Evolutionary conservation across 208 protist genomes (phyloP), one percentile per base, ranked within the genome.

Genomic region (Leishmania lainsoni): DNA sequence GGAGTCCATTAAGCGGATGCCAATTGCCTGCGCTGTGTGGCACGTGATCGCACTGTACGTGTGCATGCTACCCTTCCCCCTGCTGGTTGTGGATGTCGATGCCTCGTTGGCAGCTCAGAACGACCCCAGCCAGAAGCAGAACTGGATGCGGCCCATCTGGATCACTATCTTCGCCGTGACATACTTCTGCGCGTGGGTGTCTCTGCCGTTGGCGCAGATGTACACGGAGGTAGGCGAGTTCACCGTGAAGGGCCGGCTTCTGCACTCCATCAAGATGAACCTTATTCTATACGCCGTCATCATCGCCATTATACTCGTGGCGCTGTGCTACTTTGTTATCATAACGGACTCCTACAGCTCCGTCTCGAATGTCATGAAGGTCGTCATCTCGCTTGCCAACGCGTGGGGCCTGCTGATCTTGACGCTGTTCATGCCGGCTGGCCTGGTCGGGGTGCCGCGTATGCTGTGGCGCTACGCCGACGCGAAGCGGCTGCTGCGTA

Each of bases 401-500:
- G 89, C 95, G 48, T 97, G 94, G 91, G 95, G 95, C 84, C 89
- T 98, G 71, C 81, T 98, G 29, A 90, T 97, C 48, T 77, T 97
- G 66, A 91, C 92, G 1, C 70, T 98, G 22, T 97, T 98, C 72
- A 94, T 98, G 89, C 94, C 93, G 3, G 86, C 90, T 54, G 95
- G 95, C 5, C 80, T 97, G n/a, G 92, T 97, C 16, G 93, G 92
- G 0, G 87, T 98, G 59, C 95, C 95, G 51, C 89, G 91, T 26
- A 92, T 95, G 87, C 86, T 98, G 63, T 98, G 90, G 89, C 85
- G 91, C 58, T 91, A 92, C 85, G 89, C 93, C 1, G 87, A 95
- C 80, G 79, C 90, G 17, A 84, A 87, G 65, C 79, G 85, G 26
- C 75, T 92, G 84, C 83, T 98, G 74, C 89, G 90, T 6, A 79